Evolutionary conservation across 176 grass and related monocot species (phyloP), one percentile per base, ranked within the genome.

Genomic region (Thalia dealbata): DNA sequence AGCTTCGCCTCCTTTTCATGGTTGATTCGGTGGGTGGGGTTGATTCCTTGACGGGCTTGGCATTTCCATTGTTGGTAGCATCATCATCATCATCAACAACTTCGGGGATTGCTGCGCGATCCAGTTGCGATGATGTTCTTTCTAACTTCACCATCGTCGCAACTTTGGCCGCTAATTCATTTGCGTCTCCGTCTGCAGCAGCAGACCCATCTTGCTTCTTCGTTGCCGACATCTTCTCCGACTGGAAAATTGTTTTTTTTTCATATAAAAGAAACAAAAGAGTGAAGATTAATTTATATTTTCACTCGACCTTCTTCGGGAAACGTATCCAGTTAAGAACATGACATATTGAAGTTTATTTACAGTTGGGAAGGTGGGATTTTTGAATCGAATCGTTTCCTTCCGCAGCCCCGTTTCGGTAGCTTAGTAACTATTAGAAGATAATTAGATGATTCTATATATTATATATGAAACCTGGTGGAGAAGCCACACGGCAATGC

Each of bases 151-250:
- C 77, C 28, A 91, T 70, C 45, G 89, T 91, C 51, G 85, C 85
- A 18, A 91, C 79, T 70, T 88, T 87, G n/a, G 85, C 77, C 1
- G 82, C 85, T 56, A 91, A 22, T 81, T 88, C 80, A 67, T 91
- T 79, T 67, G 82, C 77, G 63, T 77, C 72, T 11, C 75, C 75
- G 3, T 22, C 10, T 26, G 81, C 69, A 0, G 72, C 54, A 64
- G 60, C 52, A 51, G 23, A 41, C 6, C 43, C 11, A 48, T 48
- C 42, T 24, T n/a, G n/a, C n/a, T 14, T 66, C 41, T 18, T 65
- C 22, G 15, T 21, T 19, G 14, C 16, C 1, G 60, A 41, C 7
- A n/a, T 42, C 12, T 71, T 66, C 48, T 91, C 80, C 8, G 80
- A 88, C 85, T 78, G 69, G 16, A 48, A 48, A 48, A 4, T 2